phyloP scores from a whole-genome alignment of 73 alveolate genomes.

The Paraurostyla sp. region DNA sequence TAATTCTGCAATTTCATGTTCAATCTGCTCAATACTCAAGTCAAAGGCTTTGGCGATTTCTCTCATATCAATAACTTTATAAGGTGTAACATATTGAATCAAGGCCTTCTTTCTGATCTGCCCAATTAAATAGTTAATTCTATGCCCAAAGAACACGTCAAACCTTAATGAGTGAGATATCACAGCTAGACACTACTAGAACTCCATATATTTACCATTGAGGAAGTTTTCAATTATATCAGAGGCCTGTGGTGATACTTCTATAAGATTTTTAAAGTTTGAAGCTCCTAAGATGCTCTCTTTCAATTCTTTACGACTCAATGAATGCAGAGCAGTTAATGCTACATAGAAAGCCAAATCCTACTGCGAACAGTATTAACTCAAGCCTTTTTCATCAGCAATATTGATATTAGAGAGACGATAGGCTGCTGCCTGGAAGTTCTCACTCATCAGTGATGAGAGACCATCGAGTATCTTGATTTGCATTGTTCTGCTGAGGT shows the following conservation, averaged over 20 bases:
- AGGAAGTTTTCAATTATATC: constrained; percentile 61
- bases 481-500: not conserved
- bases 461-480: constrained; percentile 59
- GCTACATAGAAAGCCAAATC: constrained; percentile 57
- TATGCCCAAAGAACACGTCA: constrained; percentile 55
- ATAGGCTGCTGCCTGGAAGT: constrained; percentile 45
- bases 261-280: constrained; percentile 50
- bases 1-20: constrained; percentile 62
- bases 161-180: not conserved
- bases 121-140: not conserved
- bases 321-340: constrained; percentile 2
- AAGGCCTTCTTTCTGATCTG: constrained; percentile 71
- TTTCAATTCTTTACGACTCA: constrained; percentile 43
- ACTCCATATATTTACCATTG: constrained; percentile 60
- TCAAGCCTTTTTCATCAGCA: not conserved
- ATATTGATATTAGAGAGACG: not conserved
- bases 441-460: constrained; percentile 22
- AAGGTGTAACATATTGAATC: constrained; percentile 64
- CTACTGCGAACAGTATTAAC: not conserved
- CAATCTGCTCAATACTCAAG: constrained; percentile 50
- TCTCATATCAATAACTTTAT: constrained; percentile 65
- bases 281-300: constrained; percentile 11
- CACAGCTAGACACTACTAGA: not conserved
- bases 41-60: constrained; percentile 66
- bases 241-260: constrained; percentile 36